Conservation (phyloP, 2,329 filamentous ascomycete species). For the Whalleya microplaca region DNA sequence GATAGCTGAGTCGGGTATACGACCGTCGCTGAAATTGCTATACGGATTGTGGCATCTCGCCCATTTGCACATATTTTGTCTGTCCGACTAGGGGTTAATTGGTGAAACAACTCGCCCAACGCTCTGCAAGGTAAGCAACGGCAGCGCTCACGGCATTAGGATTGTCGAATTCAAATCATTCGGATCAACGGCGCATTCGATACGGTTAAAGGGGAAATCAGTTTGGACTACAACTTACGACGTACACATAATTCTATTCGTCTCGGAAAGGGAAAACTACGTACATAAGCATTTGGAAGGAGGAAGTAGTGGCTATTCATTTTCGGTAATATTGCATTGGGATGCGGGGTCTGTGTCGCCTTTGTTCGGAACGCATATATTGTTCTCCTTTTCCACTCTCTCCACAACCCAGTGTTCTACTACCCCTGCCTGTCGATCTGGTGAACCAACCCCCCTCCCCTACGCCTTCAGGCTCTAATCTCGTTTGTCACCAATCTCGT, state of each 20-base stretch:
- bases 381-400: slow-evolving; percentile 27
- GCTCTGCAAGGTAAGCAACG: slow-evolving; percentile 14
- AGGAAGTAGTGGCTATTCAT: slow-evolving; percentile 38
- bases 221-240: slow-evolving; percentile 40
- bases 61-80: slow-evolving; percentile 9
- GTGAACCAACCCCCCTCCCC: neutral
- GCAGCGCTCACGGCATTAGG: slow-evolving; percentile 10
- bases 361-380: slow-evolving; percentile 36
- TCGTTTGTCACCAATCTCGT: neutral
- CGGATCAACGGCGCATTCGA: slow-evolving; percentile 35
- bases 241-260: slow-evolving; percentile 40
- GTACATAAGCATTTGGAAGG: slow-evolving; percentile 41
- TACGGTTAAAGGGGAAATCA: slow-evolving; percentile 35
- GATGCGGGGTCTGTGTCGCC: slow-evolving; percentile 37
- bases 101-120: slow-evolving; percentile 9
- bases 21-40: slow-evolving; percentile 11
- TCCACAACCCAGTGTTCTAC: slow-evolving; percentile 2
- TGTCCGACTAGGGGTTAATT: slow-evolving; percentile 14
- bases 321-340: slow-evolving; percentile 56
- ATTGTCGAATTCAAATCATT: slow-evolving; percentile 30
- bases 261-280: slow-evolving; percentile 28
- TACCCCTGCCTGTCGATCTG: slow-evolving; percentile 1
- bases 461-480: neutral
- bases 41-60: slow-evolving; percentile 5
- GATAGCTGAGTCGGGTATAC: slow-evolving; percentile 41